Percentiles rank a stretch among this genome's conserved stretches.
phyloP scores from a whole-genome alignment of 306 rosid genomes.

The Lotus japonicus region DNA sequence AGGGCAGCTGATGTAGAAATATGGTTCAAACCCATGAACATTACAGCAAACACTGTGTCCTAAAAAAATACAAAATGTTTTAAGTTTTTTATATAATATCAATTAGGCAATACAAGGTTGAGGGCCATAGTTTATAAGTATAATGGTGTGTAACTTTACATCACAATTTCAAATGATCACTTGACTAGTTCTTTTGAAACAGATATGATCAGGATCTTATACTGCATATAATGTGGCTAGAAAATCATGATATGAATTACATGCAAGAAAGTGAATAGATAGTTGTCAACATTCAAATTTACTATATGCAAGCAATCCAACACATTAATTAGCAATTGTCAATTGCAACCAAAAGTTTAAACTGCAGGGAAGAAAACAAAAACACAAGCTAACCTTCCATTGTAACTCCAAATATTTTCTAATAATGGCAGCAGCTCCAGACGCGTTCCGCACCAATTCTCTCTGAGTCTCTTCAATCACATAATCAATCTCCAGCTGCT shows the following conservation, averaged over 20 bases:
- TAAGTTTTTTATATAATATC: background rate
- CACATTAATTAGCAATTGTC: background rate
- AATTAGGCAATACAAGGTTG: background rate
- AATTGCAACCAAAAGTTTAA: background rate
- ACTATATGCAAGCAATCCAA: too few relatives aligned
- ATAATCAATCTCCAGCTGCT: conserved; percentile 91
- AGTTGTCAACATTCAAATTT: too few relatives aligned
- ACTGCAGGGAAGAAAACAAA: background rate
- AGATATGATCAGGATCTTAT: background rate
- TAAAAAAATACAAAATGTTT: conserved; percentile 32
- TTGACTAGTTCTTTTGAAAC: background rate
- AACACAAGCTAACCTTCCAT: conserved; percentile 60
- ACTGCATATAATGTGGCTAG: conserved; percentile 8
- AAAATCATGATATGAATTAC: background rate
- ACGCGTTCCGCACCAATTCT: conserved; percentile 54
- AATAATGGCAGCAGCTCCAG: conserved; percentile 82
- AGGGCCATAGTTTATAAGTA: background rate
- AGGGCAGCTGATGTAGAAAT: conserved; percentile 82
- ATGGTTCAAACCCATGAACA: conserved; percentile 96
- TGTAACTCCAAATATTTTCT: conserved; percentile 90
- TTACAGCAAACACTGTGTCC: conserved; percentile 94
- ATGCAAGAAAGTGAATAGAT: background rate
- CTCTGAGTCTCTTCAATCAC: conserved; percentile 68
- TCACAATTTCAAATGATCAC: conserved; percentile 7
- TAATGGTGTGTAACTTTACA: background rate